phyloP scores from a whole-genome alignment of 345 rosid genomes.

The Linum usitatissimum region DNA sequence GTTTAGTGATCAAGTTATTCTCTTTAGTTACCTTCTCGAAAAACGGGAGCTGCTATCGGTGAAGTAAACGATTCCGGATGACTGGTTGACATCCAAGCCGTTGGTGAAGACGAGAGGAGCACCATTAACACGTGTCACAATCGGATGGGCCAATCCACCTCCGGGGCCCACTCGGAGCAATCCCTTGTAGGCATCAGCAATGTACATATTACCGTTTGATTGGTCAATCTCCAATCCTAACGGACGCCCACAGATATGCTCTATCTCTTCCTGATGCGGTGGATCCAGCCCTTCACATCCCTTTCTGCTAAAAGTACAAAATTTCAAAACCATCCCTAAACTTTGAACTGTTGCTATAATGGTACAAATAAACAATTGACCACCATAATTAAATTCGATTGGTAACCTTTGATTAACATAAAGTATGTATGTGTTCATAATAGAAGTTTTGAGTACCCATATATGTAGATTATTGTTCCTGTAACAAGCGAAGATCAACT shows the following conservation, averaged over 20 bases:
- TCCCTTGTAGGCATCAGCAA: constrained; percentile 38
- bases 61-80: constrained; percentile 27
- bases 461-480: too few species aligned
- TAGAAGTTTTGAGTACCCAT: too few species aligned
- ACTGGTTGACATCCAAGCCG: constrained; percentile 32
- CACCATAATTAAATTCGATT: too few species aligned
- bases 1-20: too few species aligned
- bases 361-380: too few species aligned
- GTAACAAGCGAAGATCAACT: too few species aligned
- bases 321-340: too few species aligned
- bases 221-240: constrained; percentile 26
- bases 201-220: constrained; percentile 26
- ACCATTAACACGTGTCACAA: constrained; percentile 24
- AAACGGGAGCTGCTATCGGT: constrained; percentile 26
- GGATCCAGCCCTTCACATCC: constrained; percentile 16
- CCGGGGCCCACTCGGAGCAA: constrained; percentile 24
- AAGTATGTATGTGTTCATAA: too few species aligned
- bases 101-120: constrained; percentile 26
- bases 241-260: constrained; percentile 33
- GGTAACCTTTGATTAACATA: too few species aligned
- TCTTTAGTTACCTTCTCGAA: constrained; percentile 3
- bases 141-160: constrained; percentile 32
- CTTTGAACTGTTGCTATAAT: too few species aligned
- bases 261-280: constrained; percentile 8
- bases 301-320: background rate